These are phyloP conservation scores for Lasiosphaeris hirsuta DNA, from an alignment of 495 filamentous ascomycete species.

Conservation along the genomic window DNA sequence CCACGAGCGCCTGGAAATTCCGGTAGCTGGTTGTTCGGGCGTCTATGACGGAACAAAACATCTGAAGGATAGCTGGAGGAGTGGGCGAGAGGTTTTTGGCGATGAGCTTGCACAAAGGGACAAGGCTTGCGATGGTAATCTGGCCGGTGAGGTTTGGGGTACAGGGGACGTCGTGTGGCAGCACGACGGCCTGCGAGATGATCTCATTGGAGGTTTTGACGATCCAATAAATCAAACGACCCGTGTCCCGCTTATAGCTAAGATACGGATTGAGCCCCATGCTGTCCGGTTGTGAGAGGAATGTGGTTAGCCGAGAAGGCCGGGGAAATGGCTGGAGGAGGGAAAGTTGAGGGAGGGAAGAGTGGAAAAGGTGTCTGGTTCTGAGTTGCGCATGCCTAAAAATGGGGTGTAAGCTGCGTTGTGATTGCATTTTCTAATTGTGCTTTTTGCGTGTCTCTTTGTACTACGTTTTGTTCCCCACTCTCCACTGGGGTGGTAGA, in stretches of 20 bases:
- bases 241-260: conserved; percentile 7
- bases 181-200: conserved; percentile 29
- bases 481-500: too few relatives aligned
- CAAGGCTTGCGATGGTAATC: conserved; percentile 30
- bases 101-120: conserved; percentile 35
- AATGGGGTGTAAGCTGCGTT: too few relatives aligned
- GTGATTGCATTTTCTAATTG: too few relatives aligned
- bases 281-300: too few relatives aligned
- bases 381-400: too few relatives aligned
- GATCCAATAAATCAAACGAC: conserved; percentile 10
- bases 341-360: too few relatives aligned
- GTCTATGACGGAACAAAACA: conserved; percentile 34
- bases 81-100: conserved; percentile 28
- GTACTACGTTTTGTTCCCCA: too few relatives aligned
- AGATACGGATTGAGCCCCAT: neutral
- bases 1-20: conserved; percentile 29
- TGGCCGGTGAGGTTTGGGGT: conserved; percentile 17
- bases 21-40: conserved; percentile 21
- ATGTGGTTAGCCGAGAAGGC: too few relatives aligned
- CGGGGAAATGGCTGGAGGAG: too few relatives aligned
- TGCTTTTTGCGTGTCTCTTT: too few relatives aligned
- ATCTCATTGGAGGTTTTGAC: conserved; percentile 19
- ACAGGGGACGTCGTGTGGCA: neutral
- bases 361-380: too few relatives aligned
- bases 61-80: conserved; percentile 24